phyloP scores from a whole-genome alignment of 257 asterid species.

The Solanum rostratum region DNA sequence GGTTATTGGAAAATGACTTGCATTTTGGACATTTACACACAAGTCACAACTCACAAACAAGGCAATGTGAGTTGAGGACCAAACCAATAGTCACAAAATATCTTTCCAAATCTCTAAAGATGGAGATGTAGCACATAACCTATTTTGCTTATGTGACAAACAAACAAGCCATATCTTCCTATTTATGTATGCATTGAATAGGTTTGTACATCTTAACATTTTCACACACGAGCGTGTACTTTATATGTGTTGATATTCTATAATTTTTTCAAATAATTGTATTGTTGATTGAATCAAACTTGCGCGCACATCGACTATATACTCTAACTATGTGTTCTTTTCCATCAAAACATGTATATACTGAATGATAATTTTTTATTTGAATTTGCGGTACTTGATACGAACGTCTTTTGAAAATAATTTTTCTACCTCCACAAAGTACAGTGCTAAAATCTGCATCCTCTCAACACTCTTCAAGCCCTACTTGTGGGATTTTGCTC shows the following conservation, averaged over 20 bases:
- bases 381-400: too few species aligned
- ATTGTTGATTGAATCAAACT: not conserved
- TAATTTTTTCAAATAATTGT: not conserved
- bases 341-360: too few species aligned
- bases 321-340: too few species aligned
- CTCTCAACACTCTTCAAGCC: too few species aligned
- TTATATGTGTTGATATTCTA: not conserved
- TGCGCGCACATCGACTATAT: not conserved
- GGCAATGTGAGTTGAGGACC: not conserved
- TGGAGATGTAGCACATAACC: not conserved
- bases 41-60: slow-evolving; percentile 5
- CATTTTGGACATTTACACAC: slow-evolving; percentile 3
- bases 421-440: too few species aligned
- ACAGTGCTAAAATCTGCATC: too few species aligned
- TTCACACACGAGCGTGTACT: not conserved
- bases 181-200: not conserved
- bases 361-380: too few species aligned
- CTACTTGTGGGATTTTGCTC: too few species aligned
- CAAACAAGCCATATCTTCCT: not conserved
- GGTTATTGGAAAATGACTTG: slow-evolving; percentile 12
- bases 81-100: not conserved
- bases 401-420: too few species aligned
- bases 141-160: not conserved
- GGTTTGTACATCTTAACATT: not conserved
- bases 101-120: slow-evolving; percentile 18